Evolutionary conservation across 768 basidiomycete genomes (phyloP), one percentile per base, ranked within the genome.

Genomic region (Lactarius trivialis): DNA sequence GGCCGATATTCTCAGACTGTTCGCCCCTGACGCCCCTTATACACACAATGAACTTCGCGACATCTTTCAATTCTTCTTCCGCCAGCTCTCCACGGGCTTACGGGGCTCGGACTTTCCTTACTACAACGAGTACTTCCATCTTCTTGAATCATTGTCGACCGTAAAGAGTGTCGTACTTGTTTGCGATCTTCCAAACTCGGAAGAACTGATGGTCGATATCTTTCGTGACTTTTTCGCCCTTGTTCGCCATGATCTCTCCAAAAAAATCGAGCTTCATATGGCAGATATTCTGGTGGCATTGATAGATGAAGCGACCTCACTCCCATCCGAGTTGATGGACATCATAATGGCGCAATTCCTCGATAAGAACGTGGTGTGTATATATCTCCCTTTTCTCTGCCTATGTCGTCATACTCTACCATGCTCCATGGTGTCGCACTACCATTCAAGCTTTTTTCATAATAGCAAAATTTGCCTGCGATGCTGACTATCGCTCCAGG

Each of bases 11-110:
- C 85, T 99, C 62, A 77, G 93, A 48, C 82, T 98, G 41, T 98
- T 93, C 72, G 97, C 97, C 1, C 97, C 97, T 1, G 93, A 98
- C 73, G 95, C 97, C 26, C 97, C 97, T 14, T 98, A 96, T 72
- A 95, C 88, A 15, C 85, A 88, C 55, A 75, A 81, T 53, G 91
- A 98, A 72, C 84, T 98, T 37, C 81, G 91, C 78, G 93, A 97
- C 73, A 95, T 98, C 71, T 99, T 99, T 75, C 85, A 93, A 68
- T 98, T 99, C 80, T 92, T 98, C 81, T 86, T 93, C 71, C 79
- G 85, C 37, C 96, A 97, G 72, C 85, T 99, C 60, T 76, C 80
- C 2, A 79, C 78, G 1, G 87, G 86, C 1, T 84, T 93, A 69
- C 88, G 86, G 65, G 83, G 86, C 41, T 76, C 85, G 0, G 91